These are phyloP conservation scores for Aspergillus avenaceus DNA, from an alignment of 495 filamentous ascomycete species.

Conservation along the genomic window DNA sequence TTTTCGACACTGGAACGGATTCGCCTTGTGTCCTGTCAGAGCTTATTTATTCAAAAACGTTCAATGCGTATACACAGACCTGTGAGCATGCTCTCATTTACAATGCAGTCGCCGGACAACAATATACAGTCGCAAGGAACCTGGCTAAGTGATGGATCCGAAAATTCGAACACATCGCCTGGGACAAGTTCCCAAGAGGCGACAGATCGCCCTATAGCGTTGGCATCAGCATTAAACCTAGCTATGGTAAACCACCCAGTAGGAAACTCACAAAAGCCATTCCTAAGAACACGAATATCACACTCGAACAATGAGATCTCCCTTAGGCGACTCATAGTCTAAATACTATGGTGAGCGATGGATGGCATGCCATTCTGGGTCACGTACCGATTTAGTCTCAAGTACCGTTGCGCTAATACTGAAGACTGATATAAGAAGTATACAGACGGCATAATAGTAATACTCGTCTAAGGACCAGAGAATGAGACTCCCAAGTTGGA, in stretches of 20 bases:
- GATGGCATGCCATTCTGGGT: no score
- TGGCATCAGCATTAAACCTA: conserved; percentile 3
- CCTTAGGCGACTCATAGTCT: conserved; percentile 87
- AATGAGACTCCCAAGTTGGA: conserved; percentile 90
- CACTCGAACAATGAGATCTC: conserved; percentile 95
- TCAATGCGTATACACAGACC: conserved; percentile 38
- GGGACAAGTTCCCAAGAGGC: conserved; percentile 86
- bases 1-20: conserved; percentile 94
- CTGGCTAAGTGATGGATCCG: conserved; percentile 89
- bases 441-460: conserved; percentile 95
- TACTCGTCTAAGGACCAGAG: conserved; percentile 96
- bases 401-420: conserved; percentile 87
- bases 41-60: not conserved
- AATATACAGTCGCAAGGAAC: conserved; percentile 93
- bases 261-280: conserved; percentile 89
- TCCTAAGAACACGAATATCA: conserved; percentile 86
- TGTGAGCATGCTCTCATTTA: conserved; percentile 99
- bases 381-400: conserved; percentile 75
- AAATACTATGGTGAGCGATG: conserved; percentile 11
- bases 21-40: conserved; percentile 57
- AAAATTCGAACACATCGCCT: conserved; percentile 95
- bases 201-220: conserved; percentile 68
- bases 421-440: conserved; percentile 88
- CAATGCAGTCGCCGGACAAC: conserved; percentile 91
- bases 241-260: no score